Evolutionary conservation across 345 rosid genomes (phyloP), one percentile per base, ranked within the genome.

Genomic region (Populus deltoides): DNA sequence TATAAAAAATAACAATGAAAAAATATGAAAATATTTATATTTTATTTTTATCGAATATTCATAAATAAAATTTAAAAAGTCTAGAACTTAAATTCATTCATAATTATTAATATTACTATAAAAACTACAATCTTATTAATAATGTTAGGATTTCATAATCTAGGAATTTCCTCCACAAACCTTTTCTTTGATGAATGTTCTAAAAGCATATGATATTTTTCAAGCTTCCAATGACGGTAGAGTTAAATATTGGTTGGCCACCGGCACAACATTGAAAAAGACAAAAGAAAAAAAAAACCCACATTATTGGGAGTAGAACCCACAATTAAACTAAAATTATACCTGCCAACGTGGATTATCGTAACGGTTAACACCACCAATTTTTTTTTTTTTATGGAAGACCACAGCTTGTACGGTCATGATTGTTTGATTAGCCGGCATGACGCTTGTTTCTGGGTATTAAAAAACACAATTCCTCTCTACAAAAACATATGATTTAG

Each of bases 231-330:
- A 71, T 51, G 6, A 38, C 10, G 16, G 16, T 24, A 38, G 6
- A 49, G 43, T 38, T 9, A 33, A 36, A n/a, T 24, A n/a, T 16
- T n/a, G 7, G 55, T 59, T 24, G 53, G 51, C 47, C 13, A 71
- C 31, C 55, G 39, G 24, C 24, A 71, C 17, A 11, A 51, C n/a
- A 3, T 73, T 9, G 45, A 41, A 41, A 41, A 11, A 41, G 38
- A 36, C n/a, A 59, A 36, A 62, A 25, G 13, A 20, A 29, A 29
- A 31, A 31, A 31, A 31, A 31, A 62, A 73, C 8, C 70, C 70
- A 74, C 59, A 63, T 24, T 36, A 25, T 41, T 63, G 36, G 70
- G 70, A 74, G 13, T 29, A 27, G 77, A 55, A 41, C 69, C 70
- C 38, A 62, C 70, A 1, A 25, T 9, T 63, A 29, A 74, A 41